Percentiles rank a stretch among this genome's conserved stretches.
Conservation (phyloP, 768 basidiomycete genomes). For the Phlebiopsis flavidoalba region DNA sequence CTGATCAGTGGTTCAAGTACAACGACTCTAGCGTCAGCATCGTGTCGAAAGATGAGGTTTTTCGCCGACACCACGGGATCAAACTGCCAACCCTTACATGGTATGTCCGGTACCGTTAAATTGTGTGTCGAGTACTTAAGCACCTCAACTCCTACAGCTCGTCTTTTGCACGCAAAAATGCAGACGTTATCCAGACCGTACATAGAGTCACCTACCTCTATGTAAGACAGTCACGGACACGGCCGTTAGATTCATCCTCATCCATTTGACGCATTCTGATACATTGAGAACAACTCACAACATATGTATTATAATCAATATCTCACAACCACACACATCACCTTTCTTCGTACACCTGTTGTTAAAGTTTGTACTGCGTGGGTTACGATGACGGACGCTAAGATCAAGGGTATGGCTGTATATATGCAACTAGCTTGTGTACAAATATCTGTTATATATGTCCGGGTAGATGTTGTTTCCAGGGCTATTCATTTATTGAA, state of each 20-base stretch:
- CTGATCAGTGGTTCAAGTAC: conserved; percentile 93
- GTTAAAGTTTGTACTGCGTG: not conserved
- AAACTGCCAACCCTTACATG: conserved; percentile 86
- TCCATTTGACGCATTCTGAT: not conserved
- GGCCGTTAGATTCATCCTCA: not conserved
- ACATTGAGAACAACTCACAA: not conserved
- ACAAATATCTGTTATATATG: not conserved
- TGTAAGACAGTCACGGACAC: not conserved
- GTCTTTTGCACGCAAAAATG: conserved; percentile 80
- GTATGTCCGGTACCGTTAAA: conserved; percentile 36
- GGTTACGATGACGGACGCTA: too few species aligned
- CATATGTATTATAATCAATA: not conserved
- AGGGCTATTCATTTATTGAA: not conserved
- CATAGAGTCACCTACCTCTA: conserved; percentile 46
- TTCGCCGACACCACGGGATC: conserved; percentile 88
- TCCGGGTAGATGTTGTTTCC: not conserved
- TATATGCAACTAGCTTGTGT: not conserved
- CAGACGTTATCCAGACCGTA: conserved; percentile 77
- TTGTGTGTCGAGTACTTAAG: not conserved
- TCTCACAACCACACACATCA: not conserved
- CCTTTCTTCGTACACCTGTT: not conserved
- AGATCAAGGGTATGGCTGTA: too few species aligned
- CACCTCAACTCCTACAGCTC: conserved; percentile 39
- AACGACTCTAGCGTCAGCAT: conserved; percentile 85
- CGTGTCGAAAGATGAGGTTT: conserved; percentile 75